Evolutionary conservation across 2,329 filamentous ascomycete species (phyloP).

Genomic region (Pseudogymnoascus sp.): DNA sequence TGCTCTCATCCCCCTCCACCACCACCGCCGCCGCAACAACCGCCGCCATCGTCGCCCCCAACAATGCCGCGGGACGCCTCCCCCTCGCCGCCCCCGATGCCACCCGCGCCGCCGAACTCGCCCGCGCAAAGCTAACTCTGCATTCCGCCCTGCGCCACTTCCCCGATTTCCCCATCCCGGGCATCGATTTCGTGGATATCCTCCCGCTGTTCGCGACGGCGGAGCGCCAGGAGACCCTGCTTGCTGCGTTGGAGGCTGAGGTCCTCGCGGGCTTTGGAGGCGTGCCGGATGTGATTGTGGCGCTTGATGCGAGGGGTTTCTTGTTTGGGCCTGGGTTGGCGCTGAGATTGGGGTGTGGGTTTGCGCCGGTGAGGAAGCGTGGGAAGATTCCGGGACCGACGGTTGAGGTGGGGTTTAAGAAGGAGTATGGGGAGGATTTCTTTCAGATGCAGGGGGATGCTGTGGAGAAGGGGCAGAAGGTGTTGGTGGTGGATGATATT

Average conservation of each 20-base stretch:
- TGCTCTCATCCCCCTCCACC: background rate
- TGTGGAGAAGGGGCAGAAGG: conserved; percentile 77
- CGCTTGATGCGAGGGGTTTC: conserved; percentile 89
- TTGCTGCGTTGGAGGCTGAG: conserved; percentile 80
- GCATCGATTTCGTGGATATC: conserved; percentile 97
- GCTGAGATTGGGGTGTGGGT: conserved; percentile 69
- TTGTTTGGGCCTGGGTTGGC: conserved; percentile 89
- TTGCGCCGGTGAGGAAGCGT: conserved; percentile 89
- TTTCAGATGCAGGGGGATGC: conserved; percentile 93
- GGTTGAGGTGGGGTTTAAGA: conserved; percentile 77
- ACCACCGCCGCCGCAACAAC: background rate
- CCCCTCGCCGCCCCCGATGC: conserved; percentile 25
- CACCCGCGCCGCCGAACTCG: conserved; percentile 26
- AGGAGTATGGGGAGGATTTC: conserved; percentile 91
- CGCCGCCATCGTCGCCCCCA: background rate
- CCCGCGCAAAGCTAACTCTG: conserved; percentile 56
- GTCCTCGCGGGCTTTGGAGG: conserved; percentile 53
- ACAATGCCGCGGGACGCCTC: conserved; percentile 22
- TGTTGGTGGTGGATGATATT: conserved; percentile 92
- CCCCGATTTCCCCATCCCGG: conserved; percentile 82
- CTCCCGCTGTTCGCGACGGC: conserved; percentile 86
- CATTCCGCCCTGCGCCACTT: conserved; percentile 70
- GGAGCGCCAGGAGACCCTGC: conserved; percentile 62
- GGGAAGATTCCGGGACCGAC: conserved; percentile 91
- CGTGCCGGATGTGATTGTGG: conserved; percentile 79